Evolutionary conservation across 2,329 filamentous ascomycete genomes (phyloP), one percentile per base, ranked within the genome.

Genomic region (Hymenoscyphus fructigenus): DNA sequence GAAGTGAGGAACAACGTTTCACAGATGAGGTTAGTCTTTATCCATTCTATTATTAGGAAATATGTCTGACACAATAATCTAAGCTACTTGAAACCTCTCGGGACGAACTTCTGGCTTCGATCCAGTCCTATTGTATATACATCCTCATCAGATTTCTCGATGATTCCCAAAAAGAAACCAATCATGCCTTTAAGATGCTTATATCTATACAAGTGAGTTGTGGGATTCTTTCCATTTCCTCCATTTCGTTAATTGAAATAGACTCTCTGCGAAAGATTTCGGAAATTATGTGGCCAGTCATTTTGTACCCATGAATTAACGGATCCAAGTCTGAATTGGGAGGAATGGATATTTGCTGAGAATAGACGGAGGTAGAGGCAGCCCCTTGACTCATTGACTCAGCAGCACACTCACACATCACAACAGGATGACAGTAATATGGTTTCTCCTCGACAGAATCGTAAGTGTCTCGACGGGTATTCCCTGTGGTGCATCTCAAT

Each of bases 281-380:
- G 34, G 32, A 26, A 41, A 4, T 14, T 62, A 5, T 56, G 26
- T 23, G 23, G 44, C n/a, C 26, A 44, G 15, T 38, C 50, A 47
- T 62, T 65, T 17, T 59, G 15, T 28, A 12, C 23, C 3, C 20
- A 62, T 36, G 60, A 65, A 20, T n/a, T 44, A 10, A 23, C 38
- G 20, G 23, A 50, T 23, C 63, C 62, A 4, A 60, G 50, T 50
- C 12, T 17, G 6, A 63, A 41, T n/a, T 67, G 65, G 65, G 59
- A 67, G 28, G 62, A 64, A n/a, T 67, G 65, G 65, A 65, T 67
- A 36, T 65, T 65, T 55, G 59, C 62, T 20, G 65, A 67, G 55
- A 63, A 57, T 47, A 29, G 63, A 57, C 29, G 62, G 55, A 57
- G 65, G 65, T 65, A 60, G n/a, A n/a, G n/a, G n/a, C n/a, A 32